Conservation (phyloP, 1,284 basidiomycete genomes). For the Ceratobasidium sp. region DNA sequence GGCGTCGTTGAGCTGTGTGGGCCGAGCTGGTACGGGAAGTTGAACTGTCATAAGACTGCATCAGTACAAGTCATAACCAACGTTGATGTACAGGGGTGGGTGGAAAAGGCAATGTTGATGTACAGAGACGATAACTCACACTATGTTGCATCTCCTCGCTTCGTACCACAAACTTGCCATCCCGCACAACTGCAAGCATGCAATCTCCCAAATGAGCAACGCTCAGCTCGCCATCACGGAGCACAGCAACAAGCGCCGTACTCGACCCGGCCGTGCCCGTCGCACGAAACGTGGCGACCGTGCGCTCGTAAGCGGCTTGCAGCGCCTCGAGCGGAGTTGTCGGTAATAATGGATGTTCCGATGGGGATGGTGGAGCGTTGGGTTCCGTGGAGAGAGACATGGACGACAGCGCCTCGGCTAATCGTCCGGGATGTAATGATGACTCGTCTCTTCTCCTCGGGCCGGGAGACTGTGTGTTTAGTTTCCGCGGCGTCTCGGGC, state of each 20-base stretch:
- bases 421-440: constrained; percentile 21
- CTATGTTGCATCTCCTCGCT: constrained; percentile 95
- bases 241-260: constrained; percentile 64
- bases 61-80: not conserved
- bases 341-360: constrained; percentile 46
- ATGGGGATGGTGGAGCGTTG: constrained; percentile 43
- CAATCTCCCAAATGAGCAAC: constrained; percentile 96
- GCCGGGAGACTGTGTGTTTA: not conserved
- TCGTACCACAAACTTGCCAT: constrained; percentile 83
- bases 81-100: constrained; percentile 15
- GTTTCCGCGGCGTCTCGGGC: constrained; percentile 13
- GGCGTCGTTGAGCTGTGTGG: constrained; percentile 78
- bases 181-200: constrained; percentile 84
- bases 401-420: constrained; percentile 29
- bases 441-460: constrained; percentile 13
- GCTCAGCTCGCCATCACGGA: constrained; percentile 78
- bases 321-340: constrained; percentile 65
- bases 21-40: constrained; percentile 90
- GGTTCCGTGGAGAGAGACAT: constrained; percentile 9
- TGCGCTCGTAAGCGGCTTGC: constrained; percentile 65
- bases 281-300: constrained; percentile 3
- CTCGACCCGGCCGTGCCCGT: constrained; percentile 65
- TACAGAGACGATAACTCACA: constrained; percentile 57
- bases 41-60: constrained; percentile 67
- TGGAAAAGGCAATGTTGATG: constrained; percentile 2